These are phyloP conservation scores for Rhodotorula sp. DNA, from an alignment of 1,284 basidiomycete species.

Conservation along the genomic window DNA sequence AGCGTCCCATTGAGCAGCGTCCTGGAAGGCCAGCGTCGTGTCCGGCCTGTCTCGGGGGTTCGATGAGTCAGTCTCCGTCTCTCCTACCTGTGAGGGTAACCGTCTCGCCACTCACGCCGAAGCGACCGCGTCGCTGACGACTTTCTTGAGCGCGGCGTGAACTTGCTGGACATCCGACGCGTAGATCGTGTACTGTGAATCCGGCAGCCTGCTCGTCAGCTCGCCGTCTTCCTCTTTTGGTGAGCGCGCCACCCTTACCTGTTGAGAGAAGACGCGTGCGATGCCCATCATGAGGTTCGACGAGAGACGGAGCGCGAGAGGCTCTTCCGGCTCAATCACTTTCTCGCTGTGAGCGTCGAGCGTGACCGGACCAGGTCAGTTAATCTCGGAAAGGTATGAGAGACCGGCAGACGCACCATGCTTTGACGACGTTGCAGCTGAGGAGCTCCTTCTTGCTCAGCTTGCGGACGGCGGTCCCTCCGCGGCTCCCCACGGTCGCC, in stretches of 20 bases:
- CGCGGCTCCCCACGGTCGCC: constrained; percentile 34
- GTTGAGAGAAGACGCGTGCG: constrained; percentile 35
- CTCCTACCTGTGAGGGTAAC: too few species aligned
- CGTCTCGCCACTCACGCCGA: neutral
- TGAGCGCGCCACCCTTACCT: constrained; percentile 5
- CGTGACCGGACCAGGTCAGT: neutral
- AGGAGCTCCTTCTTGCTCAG: constrained; percentile 40
- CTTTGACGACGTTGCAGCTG: constrained; percentile 37
- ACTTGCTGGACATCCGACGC: constrained; percentile 32
- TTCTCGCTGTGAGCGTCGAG: constrained; percentile 25
- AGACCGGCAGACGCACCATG: constrained; percentile 27
- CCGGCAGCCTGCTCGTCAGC: neutral
- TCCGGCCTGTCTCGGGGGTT: neutral
- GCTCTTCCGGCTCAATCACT: constrained; percentile 41
- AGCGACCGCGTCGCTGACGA: constrained; percentile 17
- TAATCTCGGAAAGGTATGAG: neutral
- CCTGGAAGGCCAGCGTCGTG: constrained; percentile 4
- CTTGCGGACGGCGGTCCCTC: constrained; percentile 29
- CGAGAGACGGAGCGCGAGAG: constrained; percentile 38
- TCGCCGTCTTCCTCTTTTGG: too few species aligned
- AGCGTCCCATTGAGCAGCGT: neutral
- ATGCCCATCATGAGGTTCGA: constrained; percentile 34
- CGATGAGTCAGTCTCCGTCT: too few species aligned
- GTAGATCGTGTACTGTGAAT: constrained; percentile 28
- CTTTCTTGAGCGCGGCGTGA: constrained; percentile 33